A percentile compares a stretch with the other conserved stretches of the same genome.
Evolutionary conservation across 768 basidiomycete species (phyloP).

Genomic region (Rhodotorula toruloides): DNA sequence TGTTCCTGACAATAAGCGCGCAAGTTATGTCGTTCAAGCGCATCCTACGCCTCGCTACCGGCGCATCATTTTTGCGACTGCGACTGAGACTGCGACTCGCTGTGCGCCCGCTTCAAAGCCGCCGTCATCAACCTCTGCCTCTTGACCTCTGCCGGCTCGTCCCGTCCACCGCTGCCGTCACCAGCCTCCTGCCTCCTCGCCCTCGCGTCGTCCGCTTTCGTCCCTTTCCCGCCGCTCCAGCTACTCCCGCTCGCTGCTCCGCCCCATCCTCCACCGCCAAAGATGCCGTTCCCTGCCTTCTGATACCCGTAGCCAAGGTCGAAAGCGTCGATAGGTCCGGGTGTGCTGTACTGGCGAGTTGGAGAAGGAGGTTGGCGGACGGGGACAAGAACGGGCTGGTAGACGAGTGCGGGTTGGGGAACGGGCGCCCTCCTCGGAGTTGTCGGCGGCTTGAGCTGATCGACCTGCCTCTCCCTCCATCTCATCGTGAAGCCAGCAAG

Average conservation of each 20-base stretch:
- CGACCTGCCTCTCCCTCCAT: no score
- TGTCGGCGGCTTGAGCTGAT: no score
- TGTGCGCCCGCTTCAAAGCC: background rate
- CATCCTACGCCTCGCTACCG: no score
- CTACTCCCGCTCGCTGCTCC: background rate
- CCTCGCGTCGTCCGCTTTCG: background rate
- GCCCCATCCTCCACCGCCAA: background rate
- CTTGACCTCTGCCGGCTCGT: slow-evolving; percentile 5
- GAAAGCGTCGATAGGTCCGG: background rate
- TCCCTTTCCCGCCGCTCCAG: slow-evolving; percentile 1
- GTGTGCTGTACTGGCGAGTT: background rate
- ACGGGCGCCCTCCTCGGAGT: no score
- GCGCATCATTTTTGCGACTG: background rate
- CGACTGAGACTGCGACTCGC: no score
- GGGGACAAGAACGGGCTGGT: no score
- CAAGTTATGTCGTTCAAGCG: background rate
- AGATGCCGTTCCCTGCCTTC: background rate
- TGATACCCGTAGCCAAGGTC: background rate
- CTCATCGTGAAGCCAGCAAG: no score
- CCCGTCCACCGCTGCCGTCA: background rate
- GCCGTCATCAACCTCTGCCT: background rate
- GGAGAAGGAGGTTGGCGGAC: background rate
- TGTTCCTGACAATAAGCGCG: no score
- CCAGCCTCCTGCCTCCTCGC: background rate
- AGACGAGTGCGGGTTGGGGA: no score